Evolutionary conservation across 2,329 filamentous ascomycete genomes (phyloP), one percentile per base, ranked within the genome.

Genomic region (Aspergillus novofumigatus): DNA sequence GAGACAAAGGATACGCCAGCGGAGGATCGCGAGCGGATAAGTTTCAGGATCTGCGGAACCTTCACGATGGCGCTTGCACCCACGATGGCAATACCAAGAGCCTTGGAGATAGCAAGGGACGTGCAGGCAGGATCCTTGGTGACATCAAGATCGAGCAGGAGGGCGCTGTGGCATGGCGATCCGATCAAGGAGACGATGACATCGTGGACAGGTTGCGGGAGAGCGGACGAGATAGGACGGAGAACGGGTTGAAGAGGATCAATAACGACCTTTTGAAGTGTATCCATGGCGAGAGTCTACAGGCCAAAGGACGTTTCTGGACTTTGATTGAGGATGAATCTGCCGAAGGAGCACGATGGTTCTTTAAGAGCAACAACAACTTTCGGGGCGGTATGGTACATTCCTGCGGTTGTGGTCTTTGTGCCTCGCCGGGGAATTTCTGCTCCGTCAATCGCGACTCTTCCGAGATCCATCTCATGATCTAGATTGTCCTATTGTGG

Each of bases 41-140:
- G 86, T 81, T 99, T 99, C 74, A 97, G 76, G 72, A 99, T 93
- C 80, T 99, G 94, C 0, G 94, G 94, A 26, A 99, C 86, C 80
- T 99, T 99, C 80, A 99, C 92, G 67, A 97, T 86, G 54, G 90
- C 87, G 28, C 90, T 92, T 53, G 92, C 91, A 65, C 84, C 88
- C 71, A 99, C 92, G 77, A 99, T 99, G 73, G 87, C 94, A 66
- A 97, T 88, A 56, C 94, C 93, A 17, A 99, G 86, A 3, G 83
- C 91, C 79, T 99, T 99, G 70, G 90, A 95, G 70, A 97, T 84
- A 65, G 87, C 92, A 52, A 97, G 86, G 72, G 94, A 94, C 67
- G 96, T 78, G 81, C 94, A 99, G 58, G 84, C 86, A 5, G 84
- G 83, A 69, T 91, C 85, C 62, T 86, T 83, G 67, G 89, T 81